Percentiles rank a stretch among this genome's conserved stretches.
Conservation (phyloP, 306 rosid species). For the Hylodesmum podocarpum region DNA sequence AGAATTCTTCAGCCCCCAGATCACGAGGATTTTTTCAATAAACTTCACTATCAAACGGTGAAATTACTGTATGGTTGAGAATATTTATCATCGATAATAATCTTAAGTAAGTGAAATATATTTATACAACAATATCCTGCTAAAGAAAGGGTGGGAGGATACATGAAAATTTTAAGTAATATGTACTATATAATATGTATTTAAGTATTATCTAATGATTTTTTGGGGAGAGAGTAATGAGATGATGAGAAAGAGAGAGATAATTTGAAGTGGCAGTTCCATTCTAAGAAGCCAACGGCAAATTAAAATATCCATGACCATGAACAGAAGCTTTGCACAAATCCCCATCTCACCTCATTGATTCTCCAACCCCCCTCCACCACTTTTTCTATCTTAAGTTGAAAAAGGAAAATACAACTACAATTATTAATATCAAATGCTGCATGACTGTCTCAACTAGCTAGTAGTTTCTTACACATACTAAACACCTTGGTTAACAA, state of each 20-base stretch:
- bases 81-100: no score
- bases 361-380: background rate
- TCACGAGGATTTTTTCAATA: background rate
- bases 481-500: background rate
- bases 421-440: no score
- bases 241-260: no score
- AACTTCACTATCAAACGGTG: background rate
- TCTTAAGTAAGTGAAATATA: no score
- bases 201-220: background rate
- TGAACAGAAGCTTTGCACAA: conserved; percentile 40
- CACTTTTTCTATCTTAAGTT: background rate
- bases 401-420: background rate
- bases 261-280: background rate
- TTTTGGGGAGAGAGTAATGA: background rate
- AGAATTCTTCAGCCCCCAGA: background rate
- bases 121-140: no score
- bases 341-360: background rate
- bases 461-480: background rate
- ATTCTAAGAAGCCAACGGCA: background rate
- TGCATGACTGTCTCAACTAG: background rate
- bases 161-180: no score
- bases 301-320: conserved; percentile 16
- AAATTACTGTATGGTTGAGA: background rate
- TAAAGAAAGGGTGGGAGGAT: no score
- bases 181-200: no score